phyloP scores from a whole-genome alignment of 805 yeast genomes.

The Komagataella populi region DNA sequence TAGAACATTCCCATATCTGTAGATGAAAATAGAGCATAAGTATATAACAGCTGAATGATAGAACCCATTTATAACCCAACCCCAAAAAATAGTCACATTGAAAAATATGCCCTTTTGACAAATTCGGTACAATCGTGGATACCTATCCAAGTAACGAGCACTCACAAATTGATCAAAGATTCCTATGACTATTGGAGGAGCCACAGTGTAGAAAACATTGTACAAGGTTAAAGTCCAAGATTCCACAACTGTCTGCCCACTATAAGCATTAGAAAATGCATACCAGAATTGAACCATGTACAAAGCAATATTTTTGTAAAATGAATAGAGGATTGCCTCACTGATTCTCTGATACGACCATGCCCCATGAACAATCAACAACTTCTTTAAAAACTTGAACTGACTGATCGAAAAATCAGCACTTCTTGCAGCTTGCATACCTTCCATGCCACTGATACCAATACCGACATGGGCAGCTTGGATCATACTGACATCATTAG shows the following conservation, averaged over 20 bases:
- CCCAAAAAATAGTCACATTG: constrained; percentile 89
- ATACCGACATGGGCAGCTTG: constrained; percentile 99
- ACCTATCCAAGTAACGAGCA: constrained; percentile 77
- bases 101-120: constrained; percentile 86
- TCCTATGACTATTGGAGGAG: constrained; percentile 94
- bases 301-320: constrained; percentile 88
- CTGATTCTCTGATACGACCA: constrained; percentile 97
- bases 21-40: constrained; percentile 56
- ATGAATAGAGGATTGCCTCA: constrained; percentile 84
- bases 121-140: constrained; percentile 83
- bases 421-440: constrained; percentile 97
- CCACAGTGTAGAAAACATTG: constrained; percentile 85
- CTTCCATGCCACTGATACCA: constrained; percentile 98
- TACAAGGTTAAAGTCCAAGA: constrained; percentile 97
- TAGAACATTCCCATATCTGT: constrained; percentile 51
- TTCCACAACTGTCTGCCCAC: constrained; percentile 93
- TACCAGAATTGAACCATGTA: constrained; percentile 99
- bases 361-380: constrained; percentile 86
- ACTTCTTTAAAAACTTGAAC: constrained; percentile 71
- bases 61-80: constrained; percentile 93
- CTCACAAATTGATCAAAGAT: constrained; percentile 93
- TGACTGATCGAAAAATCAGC: constrained; percentile 97
- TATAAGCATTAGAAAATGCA: constrained; percentile 81
- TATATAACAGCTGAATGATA: constrained; percentile 83
- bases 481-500: constrained; percentile 97